phyloP scores from a whole-genome alignment of 495 filamentous ascomycete species.

The Neurospora intermedia region DNA sequence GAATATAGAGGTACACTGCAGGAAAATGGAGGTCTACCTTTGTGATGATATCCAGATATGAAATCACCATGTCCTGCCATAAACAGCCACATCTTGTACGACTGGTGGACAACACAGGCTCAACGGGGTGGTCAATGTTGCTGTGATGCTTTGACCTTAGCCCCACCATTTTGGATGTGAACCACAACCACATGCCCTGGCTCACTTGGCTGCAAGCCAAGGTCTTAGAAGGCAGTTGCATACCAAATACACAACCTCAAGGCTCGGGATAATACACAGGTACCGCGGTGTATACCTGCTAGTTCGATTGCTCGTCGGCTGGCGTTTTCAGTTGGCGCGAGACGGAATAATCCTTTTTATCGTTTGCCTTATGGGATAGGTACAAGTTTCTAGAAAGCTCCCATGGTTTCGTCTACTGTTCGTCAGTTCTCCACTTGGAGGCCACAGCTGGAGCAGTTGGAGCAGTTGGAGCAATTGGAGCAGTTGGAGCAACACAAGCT shows the following conservation, averaged over 20 bases:
- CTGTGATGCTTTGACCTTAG: constrained; percentile 3
- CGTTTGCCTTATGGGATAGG: not conserved
- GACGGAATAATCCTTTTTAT: not conserved
- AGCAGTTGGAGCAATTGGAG: not conserved
- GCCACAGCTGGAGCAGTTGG: not conserved
- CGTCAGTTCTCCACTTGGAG: not conserved
- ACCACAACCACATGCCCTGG: not conserved
- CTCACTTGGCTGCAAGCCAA: not conserved
- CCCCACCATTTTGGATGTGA: not conserved
- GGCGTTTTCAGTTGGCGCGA: not conserved
- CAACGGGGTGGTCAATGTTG: not conserved
- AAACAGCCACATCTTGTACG: not conserved
- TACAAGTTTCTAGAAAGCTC: not conserved
- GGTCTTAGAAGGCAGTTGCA: not conserved
- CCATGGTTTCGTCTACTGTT: not conserved
- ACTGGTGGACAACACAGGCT: not conserved
- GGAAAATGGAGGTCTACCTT: not conserved
- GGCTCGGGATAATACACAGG: not conserved
- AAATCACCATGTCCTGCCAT: not conserved
- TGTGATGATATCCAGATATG: not conserved
- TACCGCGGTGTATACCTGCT: not conserved
- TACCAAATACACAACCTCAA: not conserved
- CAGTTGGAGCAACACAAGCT: not conserved
- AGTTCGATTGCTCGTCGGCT: not conserved
- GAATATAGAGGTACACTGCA: not conserved